Evolutionary conservation across 352 stramenopile genomes (phyloP), one percentile per base, ranked within the genome.

Genomic region (Thraustochytrium sp.): DNA sequence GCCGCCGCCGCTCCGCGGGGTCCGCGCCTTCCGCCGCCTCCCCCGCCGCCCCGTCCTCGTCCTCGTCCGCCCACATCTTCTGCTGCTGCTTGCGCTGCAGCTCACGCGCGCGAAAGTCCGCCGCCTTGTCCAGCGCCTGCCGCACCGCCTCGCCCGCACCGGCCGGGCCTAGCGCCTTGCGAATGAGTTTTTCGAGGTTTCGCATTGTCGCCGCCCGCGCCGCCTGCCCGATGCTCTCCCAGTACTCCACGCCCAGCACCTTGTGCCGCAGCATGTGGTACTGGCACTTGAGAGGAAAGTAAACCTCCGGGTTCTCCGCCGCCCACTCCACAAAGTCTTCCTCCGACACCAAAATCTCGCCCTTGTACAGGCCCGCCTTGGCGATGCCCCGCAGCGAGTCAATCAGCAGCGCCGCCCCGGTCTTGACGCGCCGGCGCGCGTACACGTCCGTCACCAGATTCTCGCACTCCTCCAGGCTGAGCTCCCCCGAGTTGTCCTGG

Each of bases 11-110:
- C 0, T 38, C 36, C 46, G 2, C 59, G 8, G 34, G 9, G 13
- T 72, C 36, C 34, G 1, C 13, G 5, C 46, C 59, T 1, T 72
- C 40, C 59, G 42, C 59, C 26, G 55, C 55, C 59, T 72, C 59
- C 13, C 34, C 13, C n/a, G 21, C 59, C 21, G 13, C 23, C 59
- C n/a, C n/a, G 23, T 0, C 23, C 21, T 53, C 23, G 23, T 68
- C n/a, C 21, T 29, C n/a, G 23, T 68, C 59, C 23, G n/a, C 23
- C 65, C 65, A 77, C 42, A 62, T 62, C 31, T 55, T 62, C 34
- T 77, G 5, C 37, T 77, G 65, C 49, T 77, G 65, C 49, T 77
- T 77, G 46, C 65, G 65, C 3, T 77, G 65, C 46, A 77, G 18
- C 42, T 77, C 65, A 0, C 40, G 11, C 40, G 42, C 65, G 23